phyloP scores from a whole-genome alignment of 176 grass and related monocot species.

The Lolium multiflorum region DNA sequence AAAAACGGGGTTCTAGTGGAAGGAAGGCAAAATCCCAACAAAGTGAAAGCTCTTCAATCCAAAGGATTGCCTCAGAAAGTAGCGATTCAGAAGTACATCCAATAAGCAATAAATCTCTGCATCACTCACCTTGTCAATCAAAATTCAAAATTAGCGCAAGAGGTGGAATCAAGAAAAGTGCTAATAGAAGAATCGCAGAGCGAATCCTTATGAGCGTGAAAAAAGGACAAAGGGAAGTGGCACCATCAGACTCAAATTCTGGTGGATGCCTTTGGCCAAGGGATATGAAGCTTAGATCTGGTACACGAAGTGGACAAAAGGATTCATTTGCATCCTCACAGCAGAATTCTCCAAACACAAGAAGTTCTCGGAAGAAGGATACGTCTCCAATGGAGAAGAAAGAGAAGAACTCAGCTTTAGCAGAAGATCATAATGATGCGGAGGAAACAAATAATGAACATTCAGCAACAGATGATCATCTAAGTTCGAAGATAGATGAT shows the following conservation, averaged over 20 bases:
- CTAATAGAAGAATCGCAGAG: slow-evolving; percentile 81
- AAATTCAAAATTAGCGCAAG: slow-evolving; percentile 66
- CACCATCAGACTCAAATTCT: slow-evolving; percentile 61
- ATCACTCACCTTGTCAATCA: slow-evolving; percentile 47
- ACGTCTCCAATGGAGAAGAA: slow-evolving; percentile 48
- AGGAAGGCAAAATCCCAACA: slow-evolving; percentile 81
- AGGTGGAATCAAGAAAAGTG: slow-evolving; percentile 68
- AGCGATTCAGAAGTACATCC: slow-evolving; percentile 76
- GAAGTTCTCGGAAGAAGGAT: slow-evolving; percentile 57
- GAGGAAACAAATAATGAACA: slow-evolving; percentile 53
- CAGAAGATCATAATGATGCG: slow-evolving; percentile 62
- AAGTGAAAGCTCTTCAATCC: slow-evolving; percentile 80
- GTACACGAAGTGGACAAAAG: slow-evolving; percentile 61
- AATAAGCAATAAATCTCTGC: slow-evolving; percentile 56
- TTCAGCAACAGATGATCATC: slow-evolving; percentile 58
- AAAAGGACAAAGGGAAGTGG: slow-evolving; percentile 74
- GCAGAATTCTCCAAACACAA: slow-evolving; percentile 65
- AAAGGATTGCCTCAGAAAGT: slow-evolving; percentile 81
- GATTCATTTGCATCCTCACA: slow-evolving; percentile 61
- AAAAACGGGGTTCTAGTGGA: slow-evolving; percentile 68
- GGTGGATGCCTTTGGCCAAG: slow-evolving; percentile 61
- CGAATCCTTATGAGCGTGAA: slow-evolving; percentile 77
- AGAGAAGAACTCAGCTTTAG: slow-evolving; percentile 52
- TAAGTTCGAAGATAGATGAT: slow-evolving; percentile 74
- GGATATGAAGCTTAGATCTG: slow-evolving; percentile 81